A percentile compares a stretch with the other conserved stretches of the same genome.
Conservation (phyloP, 2,329 filamentous ascomycete species). For the Aspergillus quadricinctus region DNA sequence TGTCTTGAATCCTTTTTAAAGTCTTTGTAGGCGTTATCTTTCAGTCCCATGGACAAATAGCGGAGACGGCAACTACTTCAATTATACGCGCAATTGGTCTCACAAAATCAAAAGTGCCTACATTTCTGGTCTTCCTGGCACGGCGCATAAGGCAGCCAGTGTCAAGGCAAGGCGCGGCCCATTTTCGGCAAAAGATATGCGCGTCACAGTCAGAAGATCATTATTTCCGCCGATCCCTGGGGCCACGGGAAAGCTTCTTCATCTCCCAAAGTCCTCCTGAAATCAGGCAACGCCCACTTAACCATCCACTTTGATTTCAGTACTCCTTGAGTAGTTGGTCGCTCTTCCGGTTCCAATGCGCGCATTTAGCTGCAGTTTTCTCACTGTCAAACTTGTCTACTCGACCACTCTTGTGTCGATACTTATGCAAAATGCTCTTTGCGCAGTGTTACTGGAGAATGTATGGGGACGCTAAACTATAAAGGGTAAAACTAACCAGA, state of each 20-base stretch:
- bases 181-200: not conserved
- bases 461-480: not conserved
- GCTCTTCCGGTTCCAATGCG: constrained; percentile 22
- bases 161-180: not conserved
- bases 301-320: constrained; percentile 33
- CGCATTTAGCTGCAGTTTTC: constrained; percentile 25
- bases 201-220: not conserved
- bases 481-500: not conserved
- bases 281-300: constrained; percentile 27
- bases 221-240: not conserved
- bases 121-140: not conserved
- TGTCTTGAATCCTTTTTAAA: not conserved
- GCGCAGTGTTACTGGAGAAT: not conserved
- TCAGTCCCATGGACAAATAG: not conserved
- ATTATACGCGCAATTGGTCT: not conserved
- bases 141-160: too few species aligned
- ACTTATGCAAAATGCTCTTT: not conserved
- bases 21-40: not conserved
- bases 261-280: not conserved
- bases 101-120: not conserved
- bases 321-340: constrained; percentile 25
- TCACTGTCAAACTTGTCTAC: constrained; percentile 14
- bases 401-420: not conserved
- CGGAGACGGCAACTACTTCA: not conserved
- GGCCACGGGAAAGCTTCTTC: not conserved